phyloP scores from a whole-genome alignment of 2,329 filamentous ascomycete genomes.

The Conoideocrella luteorostrata region DNA sequence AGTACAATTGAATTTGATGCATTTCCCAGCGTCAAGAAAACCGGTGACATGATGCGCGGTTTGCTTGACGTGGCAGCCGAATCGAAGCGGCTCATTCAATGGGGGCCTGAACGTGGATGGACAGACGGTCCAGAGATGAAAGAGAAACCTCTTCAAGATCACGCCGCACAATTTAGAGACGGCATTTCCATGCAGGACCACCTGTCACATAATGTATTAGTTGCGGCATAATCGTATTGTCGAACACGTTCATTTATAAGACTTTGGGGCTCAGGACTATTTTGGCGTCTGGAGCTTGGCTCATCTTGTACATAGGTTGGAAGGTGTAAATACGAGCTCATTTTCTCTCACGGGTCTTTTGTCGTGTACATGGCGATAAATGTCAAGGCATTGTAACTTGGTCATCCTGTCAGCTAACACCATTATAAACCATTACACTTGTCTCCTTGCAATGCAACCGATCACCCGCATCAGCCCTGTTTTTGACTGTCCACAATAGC shows the following conservation, averaged over 20 bases:
- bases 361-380: too few species aligned
- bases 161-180: slow-evolving; percentile 6
- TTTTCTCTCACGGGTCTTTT: too few species aligned
- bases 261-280: too few species aligned
- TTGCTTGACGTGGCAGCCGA: slow-evolving; percentile 47
- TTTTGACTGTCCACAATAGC: background rate
- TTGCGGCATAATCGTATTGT: slow-evolving; percentile 15
- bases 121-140: slow-evolving; percentile 40
- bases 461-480: too few species aligned
- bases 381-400: too few species aligned
- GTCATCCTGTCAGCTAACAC: too few species aligned
- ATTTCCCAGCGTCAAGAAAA: slow-evolving; percentile 57
- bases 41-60: slow-evolving; percentile 56
- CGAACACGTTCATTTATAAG: too few species aligned
- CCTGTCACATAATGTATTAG: slow-evolving; percentile 12
- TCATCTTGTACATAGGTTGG: too few species aligned
- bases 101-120: slow-evolving; percentile 65
- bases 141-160: background rate
- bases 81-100: slow-evolving; percentile 49
- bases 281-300: too few species aligned
- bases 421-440: too few species aligned
- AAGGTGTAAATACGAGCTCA: too few species aligned
- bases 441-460: too few species aligned
- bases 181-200: slow-evolving; percentile 12
- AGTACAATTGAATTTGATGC: slow-evolving; percentile 63